Base-by-base conservation (phyloP, 257 asterid genomes). In the Salvia hispanica region DNA sequence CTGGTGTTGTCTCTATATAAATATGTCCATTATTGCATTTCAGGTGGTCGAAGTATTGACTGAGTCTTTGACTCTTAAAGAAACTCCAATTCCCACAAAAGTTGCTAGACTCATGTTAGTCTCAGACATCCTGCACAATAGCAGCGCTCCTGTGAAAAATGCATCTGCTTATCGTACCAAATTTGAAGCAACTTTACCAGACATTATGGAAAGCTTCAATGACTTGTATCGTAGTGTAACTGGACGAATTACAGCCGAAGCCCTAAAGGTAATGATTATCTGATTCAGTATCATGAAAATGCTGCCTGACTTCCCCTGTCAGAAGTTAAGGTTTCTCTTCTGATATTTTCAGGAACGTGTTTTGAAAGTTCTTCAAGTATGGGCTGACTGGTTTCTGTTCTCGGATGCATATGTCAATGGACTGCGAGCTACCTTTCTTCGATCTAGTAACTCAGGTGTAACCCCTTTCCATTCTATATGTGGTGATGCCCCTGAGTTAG, bases 21-120 rank as follows among this genome's bases (percentile, higher is more conserved):
- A 55, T 40, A 9, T 54, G 42, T 25, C 31, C 10, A 11, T 54
- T 73, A 61, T 68, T 72, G 70, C 56, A 51, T 79, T 76, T 62
- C 84, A 91, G 98, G 91, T 91, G 58, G 95, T 92, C 70, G 99
- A 94, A 80, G 98, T 94, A 76, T 75, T 94, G 77, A 94, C 98
- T 0, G 99, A 94, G 86, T 94, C 99, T 39, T 66, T 94, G 80
- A 94, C 99, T 33, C 95, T 91, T 15, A 91, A 91, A 80, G 99
- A 94, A 80, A 94, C 99, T 72, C 96, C 95, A 16, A 86, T 91
- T 69, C 98, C 96, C 11, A 84, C 99, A 62, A 94, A 94, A 84
- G 96, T 94, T 84, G 97, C 99, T 34, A 82, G 99, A 73, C 96
- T 94, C 72, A 91, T 94, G 99, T 96, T 94, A 64, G 96, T 91